These are phyloP conservation scores for Aspergillus melleus DNA, from an alignment of 2,329 filamentous ascomycete genomes.

Conservation along the genomic window DNA sequence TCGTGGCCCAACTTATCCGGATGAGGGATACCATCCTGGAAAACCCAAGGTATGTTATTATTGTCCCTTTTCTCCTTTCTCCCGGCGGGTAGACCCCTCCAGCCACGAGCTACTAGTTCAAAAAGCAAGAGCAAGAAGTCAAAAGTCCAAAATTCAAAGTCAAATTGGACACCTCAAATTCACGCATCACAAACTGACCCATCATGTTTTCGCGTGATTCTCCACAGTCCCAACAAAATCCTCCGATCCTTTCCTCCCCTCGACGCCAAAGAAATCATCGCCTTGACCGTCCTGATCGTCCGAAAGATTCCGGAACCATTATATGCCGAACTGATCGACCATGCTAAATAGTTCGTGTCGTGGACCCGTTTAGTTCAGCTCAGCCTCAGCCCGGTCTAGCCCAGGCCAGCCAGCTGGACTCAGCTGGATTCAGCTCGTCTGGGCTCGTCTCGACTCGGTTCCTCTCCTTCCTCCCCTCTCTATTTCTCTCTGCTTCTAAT, in stretches of 20 bases:
- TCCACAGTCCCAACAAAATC: constrained; percentile 79
- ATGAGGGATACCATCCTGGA: constrained; percentile 81
- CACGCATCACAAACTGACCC: constrained; percentile 11
- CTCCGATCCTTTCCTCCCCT: constrained; percentile 83
- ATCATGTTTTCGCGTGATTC: background rate
- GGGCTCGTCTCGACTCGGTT: background rate
- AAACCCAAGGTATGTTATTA: constrained; percentile 68
- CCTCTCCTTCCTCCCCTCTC: background rate
- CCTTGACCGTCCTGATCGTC: constrained; percentile 80
- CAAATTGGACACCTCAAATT: background rate
- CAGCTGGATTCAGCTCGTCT: background rate
- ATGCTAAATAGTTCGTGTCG: constrained; percentile 58
- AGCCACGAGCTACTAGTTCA: background rate
- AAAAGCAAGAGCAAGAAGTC: background rate
- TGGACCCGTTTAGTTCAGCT: background rate
- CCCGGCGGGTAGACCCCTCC: background rate
- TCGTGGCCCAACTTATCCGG: constrained; percentile 89
- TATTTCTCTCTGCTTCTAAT: background rate
- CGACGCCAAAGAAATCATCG: constrained; percentile 80
- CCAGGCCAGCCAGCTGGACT: too few relatives aligned
- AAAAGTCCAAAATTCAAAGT: background rate
- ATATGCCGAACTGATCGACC: constrained; percentile 84
- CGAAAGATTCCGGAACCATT: constrained; percentile 87
- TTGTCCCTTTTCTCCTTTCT: background rate
- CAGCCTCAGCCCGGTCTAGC: too few relatives aligned